Evolutionary conservation across 2,329 filamentous ascomycete species (phyloP).

Genomic region (Talaromyces sp.): DNA sequence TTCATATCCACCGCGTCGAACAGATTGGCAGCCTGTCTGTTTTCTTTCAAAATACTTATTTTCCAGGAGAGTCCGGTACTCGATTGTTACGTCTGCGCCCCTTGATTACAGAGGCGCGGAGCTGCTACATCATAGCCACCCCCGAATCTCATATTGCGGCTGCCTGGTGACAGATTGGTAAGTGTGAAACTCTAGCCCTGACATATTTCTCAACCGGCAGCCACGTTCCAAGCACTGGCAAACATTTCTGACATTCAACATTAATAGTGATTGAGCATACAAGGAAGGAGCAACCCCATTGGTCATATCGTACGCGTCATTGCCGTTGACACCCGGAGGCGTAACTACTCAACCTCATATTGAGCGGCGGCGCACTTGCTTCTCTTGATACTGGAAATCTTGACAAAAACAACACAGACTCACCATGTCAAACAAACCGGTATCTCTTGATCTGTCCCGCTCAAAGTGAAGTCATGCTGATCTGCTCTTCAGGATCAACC

Average conservation of each 20-base stretch:
- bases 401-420: not conserved
- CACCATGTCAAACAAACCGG: not conserved
- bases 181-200: not conserved
- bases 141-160: not conserved
- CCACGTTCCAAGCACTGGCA: too few relatives aligned
- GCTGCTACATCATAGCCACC: not conserved
- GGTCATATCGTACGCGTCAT: not conserved
- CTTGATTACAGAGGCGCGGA: not conserved
- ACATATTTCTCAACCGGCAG: not conserved
- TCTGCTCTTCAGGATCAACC: conserved; percentile 21
- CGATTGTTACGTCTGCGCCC: not conserved
- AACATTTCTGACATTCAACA: not conserved
- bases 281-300: not conserved
- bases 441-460: not conserved
- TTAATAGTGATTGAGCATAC: not conserved
- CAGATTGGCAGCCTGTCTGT: not conserved
- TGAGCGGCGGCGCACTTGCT: not conserved
- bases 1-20: too few relatives aligned
- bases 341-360: not conserved
- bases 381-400: not conserved
- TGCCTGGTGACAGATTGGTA: not conserved
- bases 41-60: not conserved
- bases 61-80: too few relatives aligned
- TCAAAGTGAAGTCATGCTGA: not conserved
- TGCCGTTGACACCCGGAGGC: conserved; percentile 2